Base-by-base conservation (phyloP, 1,284 basidiomycete species). In the Flammula alnicola region DNA sequence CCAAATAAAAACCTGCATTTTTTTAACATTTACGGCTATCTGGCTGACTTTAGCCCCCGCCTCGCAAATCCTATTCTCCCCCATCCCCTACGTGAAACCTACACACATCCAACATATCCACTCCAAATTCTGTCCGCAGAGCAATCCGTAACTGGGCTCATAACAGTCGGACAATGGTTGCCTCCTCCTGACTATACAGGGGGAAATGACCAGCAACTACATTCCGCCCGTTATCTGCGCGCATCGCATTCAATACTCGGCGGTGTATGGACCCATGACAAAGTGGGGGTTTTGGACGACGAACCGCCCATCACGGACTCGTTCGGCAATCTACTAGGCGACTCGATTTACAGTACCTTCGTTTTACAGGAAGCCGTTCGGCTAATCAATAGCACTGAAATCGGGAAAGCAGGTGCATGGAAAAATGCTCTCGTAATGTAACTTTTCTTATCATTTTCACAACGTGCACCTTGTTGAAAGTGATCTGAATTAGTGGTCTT, bases 241-340 rank as follows among this genome's bases (percentile, higher is more conserved):
- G 92, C 86, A 23, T 91, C 93, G 37, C 93, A 96, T 67, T 93
- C 91, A 3, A 75, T 97, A 16, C 73, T 98, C 3, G 94, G 94
- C 2, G 95, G 94, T 2, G 81, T 90, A 37, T 97, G 95, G 95
- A 80, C 86, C 17, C 80, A 79, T 12, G 66, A 74, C 26, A 74
- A 73, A 55, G 73, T 80, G 5, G 62, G 69, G 14, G 71, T 73
- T 6, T 54, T 80, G 17, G 72, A 76, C 50, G 64, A 75, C 41
- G 64, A 68, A 26, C 57, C 66, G 25, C 72, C 74, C 22, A 61
- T 74, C 64, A 56, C 68, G 38, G 90, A 92, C 55, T 76, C 73
- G 10, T 67, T 71, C 42, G 81, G 82, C 3, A 73, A 69, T 4
- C 72, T 70, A 3, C 68, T 91, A 1, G 88, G 88, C 9, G 83